Evolutionary conservation across 2,329 filamentous ascomycete genomes (phyloP).

Genomic region (Fusarium heterosporum): DNA sequence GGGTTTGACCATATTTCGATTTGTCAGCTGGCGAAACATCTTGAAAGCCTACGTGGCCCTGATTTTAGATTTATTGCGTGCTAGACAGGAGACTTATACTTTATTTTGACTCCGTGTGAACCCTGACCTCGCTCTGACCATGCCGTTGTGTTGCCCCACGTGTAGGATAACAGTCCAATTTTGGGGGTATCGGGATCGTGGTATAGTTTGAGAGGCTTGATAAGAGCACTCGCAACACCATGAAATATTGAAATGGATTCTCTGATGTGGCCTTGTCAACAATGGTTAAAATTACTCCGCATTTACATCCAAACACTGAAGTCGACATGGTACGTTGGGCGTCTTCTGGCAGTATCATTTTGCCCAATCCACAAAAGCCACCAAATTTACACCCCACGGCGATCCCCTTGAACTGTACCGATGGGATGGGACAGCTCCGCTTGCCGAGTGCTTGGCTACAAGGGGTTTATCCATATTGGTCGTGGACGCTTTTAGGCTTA

Average conservation of each 20-base stretch:
- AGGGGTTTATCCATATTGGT: too few species aligned
- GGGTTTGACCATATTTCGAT: neutral
- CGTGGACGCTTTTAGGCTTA: too few species aligned
- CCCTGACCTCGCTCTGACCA: neutral
- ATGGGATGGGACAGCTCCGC: neutral
- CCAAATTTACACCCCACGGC: neutral
- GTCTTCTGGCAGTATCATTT: neutral
- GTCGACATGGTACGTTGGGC: neutral
- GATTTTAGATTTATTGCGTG: neutral
- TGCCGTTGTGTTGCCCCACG: neutral
- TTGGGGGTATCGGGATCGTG: neutral
- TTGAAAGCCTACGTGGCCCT: neutral
- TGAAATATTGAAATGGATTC: neutral
- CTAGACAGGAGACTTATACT: neutral
- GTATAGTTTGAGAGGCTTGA: neutral
- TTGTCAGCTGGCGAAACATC: neutral
- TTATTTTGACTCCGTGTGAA: neutral
- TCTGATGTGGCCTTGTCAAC: neutral
- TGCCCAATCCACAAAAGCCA: neutral
- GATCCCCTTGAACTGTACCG: neutral
- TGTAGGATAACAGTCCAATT: neutral
- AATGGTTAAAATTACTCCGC: neutral
- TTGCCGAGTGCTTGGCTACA: neutral
- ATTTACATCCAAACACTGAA: neutral
- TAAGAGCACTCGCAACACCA: neutral